Evolutionary conservation across 2,329 filamentous ascomycete species (phyloP).

Genomic region (Calonectria naviculata): DNA sequence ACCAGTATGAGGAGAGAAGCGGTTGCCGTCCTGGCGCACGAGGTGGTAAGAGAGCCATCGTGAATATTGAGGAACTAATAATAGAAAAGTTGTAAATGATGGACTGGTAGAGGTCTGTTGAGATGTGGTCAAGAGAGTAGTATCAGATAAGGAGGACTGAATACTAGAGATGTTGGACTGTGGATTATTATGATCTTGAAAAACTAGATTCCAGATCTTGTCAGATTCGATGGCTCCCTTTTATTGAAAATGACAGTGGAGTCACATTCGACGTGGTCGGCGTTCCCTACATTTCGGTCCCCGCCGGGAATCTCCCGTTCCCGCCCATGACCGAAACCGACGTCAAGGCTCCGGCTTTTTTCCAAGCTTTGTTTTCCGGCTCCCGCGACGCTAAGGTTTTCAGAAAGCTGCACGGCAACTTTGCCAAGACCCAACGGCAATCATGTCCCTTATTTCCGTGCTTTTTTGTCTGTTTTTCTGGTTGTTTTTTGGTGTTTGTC

Average conservation of each 20-base stretch:
- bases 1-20: slow-evolving; percentile 8
- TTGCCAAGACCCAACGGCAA: neutral
- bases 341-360: neutral
- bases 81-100: neutral
- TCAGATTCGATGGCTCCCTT: neutral
- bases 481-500: neutral
- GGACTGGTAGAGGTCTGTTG: too few species aligned
- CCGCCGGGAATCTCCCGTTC: neutral
- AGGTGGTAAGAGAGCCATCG: slow-evolving; percentile 6
- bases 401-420: neutral
- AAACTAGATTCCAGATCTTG: neutral
- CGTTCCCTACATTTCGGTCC: neutral
- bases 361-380: neutral
- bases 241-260: neutral
- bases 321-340: neutral
- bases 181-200: neutral
- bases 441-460: neutral
- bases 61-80: neutral
- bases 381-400: neutral
- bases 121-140: neutral
- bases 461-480: neutral
- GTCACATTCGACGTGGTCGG: neutral
- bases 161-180: neutral
- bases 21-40: neutral
- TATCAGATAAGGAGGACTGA: neutral